Base-by-base conservation (phyloP, 164 flowering plant genomes). In the Saururus chinensis region DNA sequence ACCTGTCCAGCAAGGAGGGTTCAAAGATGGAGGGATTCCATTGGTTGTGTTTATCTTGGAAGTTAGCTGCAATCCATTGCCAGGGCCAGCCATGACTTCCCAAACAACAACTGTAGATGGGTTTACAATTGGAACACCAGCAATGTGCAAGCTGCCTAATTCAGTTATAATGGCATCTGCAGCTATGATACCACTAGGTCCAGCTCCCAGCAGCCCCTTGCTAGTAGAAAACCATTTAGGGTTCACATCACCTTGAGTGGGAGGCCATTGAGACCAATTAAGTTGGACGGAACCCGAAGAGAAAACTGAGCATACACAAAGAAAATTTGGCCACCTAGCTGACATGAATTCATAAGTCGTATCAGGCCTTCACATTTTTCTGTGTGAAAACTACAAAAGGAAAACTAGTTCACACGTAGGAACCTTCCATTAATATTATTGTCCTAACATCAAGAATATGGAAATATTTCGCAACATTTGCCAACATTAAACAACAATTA, bases 151-250 rank as follows among this genome's bases (percentile, higher is more conserved):
- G 68, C 96, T 88, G 62, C 99, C 99, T 51, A 85, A 78, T 62
- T 95, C 99, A 53, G 97, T 95, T 64, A 95, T 75, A 52, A 95
- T 91, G 24, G 92, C 99, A 83, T 95, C 99, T 71, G 93, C 99
- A 69, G 97, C 99, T 97, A 91, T 91, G 62, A 95, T 95, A 56
- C 99, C 99, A 76, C 99, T 95, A 40, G 99, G 99, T 22, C 99
- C 99, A 67, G 97, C 96, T 74, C 99, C 99, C 76, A 95, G 70
- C 24, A 95, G 80, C 54, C 97, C 97, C 80, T 91, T 95, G 71
- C 92, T 87, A 24, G 97, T 89, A 75, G 78, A 81, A 71, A 85
- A 95, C 99, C 99, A 95, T 73, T 87, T 91, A 60, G 89, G 72
- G 40, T 78, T 24, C 25, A 73, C 71, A 63, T 75, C 75, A 69